Base-by-base conservation (phyloP, 257 asterid species). In the Gentiana straminea region DNA sequence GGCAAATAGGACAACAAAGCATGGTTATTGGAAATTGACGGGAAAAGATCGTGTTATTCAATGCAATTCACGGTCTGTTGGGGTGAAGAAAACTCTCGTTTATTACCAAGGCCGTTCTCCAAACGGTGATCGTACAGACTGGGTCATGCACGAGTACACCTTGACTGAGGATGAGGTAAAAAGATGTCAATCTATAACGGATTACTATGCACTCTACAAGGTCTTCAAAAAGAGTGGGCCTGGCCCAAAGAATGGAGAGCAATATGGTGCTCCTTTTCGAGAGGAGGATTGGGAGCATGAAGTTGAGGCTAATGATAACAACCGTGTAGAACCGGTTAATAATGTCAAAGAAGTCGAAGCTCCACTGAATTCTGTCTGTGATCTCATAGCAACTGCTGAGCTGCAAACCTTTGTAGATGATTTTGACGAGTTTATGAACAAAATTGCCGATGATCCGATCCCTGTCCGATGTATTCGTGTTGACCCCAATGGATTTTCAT, bases 181-280 rank as follows among this genome's bases (percentile, higher is more conserved):
- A 65, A 75, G 89, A 62, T 88, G 91, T 65, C 54, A 37, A 5
- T 50, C 54, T 39, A 84, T 61, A 33, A 74, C 57, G 55, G 94
- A 85, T 60, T 88, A 85, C 61, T 92, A 76, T 68, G 97, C 89
- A 7, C 70, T 92, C 10, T 92, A 81, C 84, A 92, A 92, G 77
- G 84, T 81, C 6, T 92, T 15, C 75, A 92, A 88, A 76, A 92
- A 92, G 73, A 92, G 99, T 64, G 99, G 99, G 10, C 79, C 95
- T 33, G 99, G 99, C 49, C 99, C 99, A n/a, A 92, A 88, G 72
- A 88, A 88, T 59, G 95, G 99, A 1, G 99, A 85, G 83, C 90
- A 92, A 62, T 92, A 92, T 68, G 99, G 99, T 39, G 99, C 99
- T 10, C 79, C 76, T 1, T 92, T 92, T 61, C 78, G 71, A 69